Percentiles rank a stretch among this genome's conserved stretches.
These are phyloP conservation scores for Yarrowia sp. DNA, from an alignment of 805 yeast species.

Conservation along the genomic window DNA sequence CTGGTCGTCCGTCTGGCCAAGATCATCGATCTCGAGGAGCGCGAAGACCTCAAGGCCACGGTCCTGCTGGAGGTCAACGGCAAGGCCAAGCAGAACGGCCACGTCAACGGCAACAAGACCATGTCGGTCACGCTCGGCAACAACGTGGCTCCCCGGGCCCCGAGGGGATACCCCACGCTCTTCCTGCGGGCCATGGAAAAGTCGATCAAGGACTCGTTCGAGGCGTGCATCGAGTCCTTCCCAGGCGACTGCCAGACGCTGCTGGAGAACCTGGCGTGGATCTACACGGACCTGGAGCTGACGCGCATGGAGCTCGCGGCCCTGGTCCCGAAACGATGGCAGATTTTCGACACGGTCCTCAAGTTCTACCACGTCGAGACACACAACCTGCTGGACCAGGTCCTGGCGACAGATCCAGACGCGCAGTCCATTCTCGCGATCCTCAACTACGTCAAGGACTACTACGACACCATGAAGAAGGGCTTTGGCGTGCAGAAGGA, in stretches of 20 bases:
- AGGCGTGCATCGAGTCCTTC: constrained; percentile 58
- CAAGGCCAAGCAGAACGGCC: not conserved
- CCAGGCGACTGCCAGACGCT: constrained; percentile 52
- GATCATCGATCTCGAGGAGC: constrained; percentile 75
- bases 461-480: constrained; percentile 51
- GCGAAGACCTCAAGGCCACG: constrained; percentile 63
- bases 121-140: constrained; percentile 20
- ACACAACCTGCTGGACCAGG: constrained; percentile 58
- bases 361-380: constrained; percentile 65
- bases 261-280: constrained; percentile 73
- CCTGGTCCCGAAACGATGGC: constrained; percentile 74
- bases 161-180: constrained; percentile 60
- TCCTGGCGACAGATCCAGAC: constrained; percentile 70
- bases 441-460: constrained; percentile 73
- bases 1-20: constrained; percentile 71
- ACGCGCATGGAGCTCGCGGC: constrained; percentile 57
- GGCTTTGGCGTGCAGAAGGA: constrained; percentile 52
- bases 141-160: constrained; percentile 33
- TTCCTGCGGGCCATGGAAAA: constrained; percentile 59
- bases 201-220: constrained; percentile 65
- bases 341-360: constrained; percentile 59
- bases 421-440: constrained; percentile 70
- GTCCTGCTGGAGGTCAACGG: constrained; percentile 39
- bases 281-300: constrained; percentile 71
- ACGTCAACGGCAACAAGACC: not conserved